A percentile compares a stretch with the other conserved stretches of the same genome.
phyloP scores from a whole-genome alignment of 2,329 filamentous ascomycete genomes.

The Claviceps capensis region DNA sequence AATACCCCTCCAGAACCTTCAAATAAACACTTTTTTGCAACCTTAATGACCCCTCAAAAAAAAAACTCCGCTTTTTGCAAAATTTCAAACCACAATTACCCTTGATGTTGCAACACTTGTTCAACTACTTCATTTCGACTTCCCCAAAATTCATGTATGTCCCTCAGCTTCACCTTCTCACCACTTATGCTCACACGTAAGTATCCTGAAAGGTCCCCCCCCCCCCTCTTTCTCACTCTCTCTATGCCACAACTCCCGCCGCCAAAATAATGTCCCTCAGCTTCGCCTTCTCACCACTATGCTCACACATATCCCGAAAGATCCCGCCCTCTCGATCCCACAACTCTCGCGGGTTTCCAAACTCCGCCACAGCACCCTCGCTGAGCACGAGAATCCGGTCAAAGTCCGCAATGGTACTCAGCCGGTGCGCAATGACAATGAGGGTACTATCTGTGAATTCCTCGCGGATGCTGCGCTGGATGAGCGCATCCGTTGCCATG shows the following conservation, averaged over 20 bases:
- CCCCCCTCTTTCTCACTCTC: conserved; percentile 9
- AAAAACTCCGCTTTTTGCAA: no score
- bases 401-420: conserved; percentile 67
- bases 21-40: no score
- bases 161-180: conserved; percentile 38
- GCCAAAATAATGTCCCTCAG: conserved; percentile 33
- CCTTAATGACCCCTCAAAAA: no score
- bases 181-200: conserved; percentile 47
- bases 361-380: conserved; percentile 55
- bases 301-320: conserved; percentile 50
- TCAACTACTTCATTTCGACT: background rate
- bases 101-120: no score
- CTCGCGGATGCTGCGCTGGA: conserved; percentile 59
- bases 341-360: conserved; percentile 48
- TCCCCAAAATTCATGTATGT: conserved; percentile 27
- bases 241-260: conserved; percentile 45
- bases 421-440: conserved; percentile 60
- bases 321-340: conserved; percentile 38
- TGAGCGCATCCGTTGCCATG: conserved; percentile 60
- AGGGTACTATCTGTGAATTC: conserved; percentile 57
- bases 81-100: no score
- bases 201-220: conserved; percentile 37
- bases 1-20: no score
- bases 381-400: conserved; percentile 60
- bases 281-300: conserved; percentile 44